These are phyloP conservation scores for Glycine tomentella DNA, from an alignment of 306 rosid species.

Conservation along the genomic window DNA sequence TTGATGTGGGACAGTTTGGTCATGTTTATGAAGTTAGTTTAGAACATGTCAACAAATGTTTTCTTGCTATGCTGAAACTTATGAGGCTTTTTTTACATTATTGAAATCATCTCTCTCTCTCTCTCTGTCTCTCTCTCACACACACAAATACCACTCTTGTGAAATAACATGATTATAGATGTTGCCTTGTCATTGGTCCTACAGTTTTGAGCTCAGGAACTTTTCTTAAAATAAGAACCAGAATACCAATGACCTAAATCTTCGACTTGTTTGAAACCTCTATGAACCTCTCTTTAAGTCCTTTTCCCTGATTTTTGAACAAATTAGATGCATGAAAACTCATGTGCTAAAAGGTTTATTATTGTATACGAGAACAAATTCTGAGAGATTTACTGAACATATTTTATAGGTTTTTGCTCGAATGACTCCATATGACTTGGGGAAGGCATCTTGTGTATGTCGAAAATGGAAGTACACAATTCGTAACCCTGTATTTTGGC, in stretches of 20 bases:
- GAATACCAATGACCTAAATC: constrained; percentile 1
- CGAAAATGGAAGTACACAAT: constrained; percentile 94
- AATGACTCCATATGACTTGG: constrained; percentile 85
- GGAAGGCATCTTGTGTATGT: constrained; percentile 91
- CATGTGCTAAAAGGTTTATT: background rate
- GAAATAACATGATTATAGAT: background rate
- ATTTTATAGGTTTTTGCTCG: constrained; percentile 73
- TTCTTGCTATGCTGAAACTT: background rate
- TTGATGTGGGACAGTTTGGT: constrained; percentile 9
- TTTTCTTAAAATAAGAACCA: constrained; percentile 27
- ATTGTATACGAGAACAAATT: too few species aligned
- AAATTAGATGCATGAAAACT: constrained; percentile 40
- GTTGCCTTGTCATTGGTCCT: background rate
- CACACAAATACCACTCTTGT: constrained; percentile 17
- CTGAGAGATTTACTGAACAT: constrained; percentile 25
- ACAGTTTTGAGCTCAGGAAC: constrained; percentile 16
- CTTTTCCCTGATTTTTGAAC: constrained; percentile 35
- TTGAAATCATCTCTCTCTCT: background rate
- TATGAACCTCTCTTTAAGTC: constrained; percentile 5
- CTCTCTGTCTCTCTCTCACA: background rate
- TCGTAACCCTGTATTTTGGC: constrained; percentile 95
- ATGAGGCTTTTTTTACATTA: background rate
- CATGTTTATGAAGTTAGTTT: constrained; percentile 18
- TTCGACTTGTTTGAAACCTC: constrained; percentile 28
- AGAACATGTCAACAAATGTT: too few species aligned